These are phyloP conservation scores for Talaromyces sp. DNA, from an alignment of 2,329 filamentous ascomycete species.

Conservation along the genomic window DNA sequence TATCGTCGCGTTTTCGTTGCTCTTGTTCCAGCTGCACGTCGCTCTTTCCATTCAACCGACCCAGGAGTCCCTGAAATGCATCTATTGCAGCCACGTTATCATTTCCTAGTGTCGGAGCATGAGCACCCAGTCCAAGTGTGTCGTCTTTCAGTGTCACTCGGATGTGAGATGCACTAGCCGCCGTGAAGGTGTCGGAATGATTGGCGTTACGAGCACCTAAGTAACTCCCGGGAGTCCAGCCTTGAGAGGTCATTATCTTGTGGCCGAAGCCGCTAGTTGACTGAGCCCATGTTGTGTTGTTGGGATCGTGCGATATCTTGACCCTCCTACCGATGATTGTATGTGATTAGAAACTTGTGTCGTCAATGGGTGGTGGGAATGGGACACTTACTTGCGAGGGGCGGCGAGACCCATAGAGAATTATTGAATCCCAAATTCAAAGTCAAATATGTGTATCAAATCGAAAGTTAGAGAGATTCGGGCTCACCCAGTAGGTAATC, in stretches of 20 bases:
- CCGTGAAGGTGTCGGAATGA: constrained; percentile 72
- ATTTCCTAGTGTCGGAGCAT: constrained; percentile 62
- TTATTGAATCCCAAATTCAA: not conserved
- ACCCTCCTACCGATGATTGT: constrained; percentile 45
- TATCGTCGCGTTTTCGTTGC: constrained; percentile 63
- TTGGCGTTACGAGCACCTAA: constrained; percentile 74
- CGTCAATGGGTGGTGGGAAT: not conserved
- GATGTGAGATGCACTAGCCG: constrained; percentile 80
- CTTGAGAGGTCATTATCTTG: constrained; percentile 80
- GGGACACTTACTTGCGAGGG: constrained; percentile 59
- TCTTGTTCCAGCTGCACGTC: constrained; percentile 70
- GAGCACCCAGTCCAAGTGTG: constrained; percentile 82
- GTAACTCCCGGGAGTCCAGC: constrained; percentile 82
- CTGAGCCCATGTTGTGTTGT: constrained; percentile 90
- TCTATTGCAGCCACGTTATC: constrained; percentile 78
- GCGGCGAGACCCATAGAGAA: constrained; percentile 64
- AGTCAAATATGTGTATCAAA: not conserved
- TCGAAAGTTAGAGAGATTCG: not conserved
- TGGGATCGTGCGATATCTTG: constrained; percentile 86
- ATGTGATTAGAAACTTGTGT: constrained; percentile 2
- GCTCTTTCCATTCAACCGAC: constrained; percentile 82
- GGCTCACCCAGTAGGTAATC: not conserved
- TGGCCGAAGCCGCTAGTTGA: constrained; percentile 82
- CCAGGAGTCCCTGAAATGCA: constrained; percentile 80
- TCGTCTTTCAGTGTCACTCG: constrained; percentile 84